Evolutionary conservation across 257 asterid genomes (phyloP), one percentile per base, ranked within the genome.

Genomic region (Asclepias syriaca): DNA sequence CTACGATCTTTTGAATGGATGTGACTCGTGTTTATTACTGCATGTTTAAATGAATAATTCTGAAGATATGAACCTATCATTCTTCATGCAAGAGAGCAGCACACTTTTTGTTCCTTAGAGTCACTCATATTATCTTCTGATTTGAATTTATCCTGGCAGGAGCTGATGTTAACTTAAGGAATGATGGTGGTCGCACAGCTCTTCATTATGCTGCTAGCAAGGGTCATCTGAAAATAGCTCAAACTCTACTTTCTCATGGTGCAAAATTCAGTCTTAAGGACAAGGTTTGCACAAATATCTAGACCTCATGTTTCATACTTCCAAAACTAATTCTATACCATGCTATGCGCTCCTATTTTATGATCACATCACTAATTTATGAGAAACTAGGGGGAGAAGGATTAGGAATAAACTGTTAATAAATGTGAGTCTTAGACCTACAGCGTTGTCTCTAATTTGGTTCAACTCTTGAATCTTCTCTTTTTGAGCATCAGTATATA

Each of bases 131-230:
- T 14, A 37, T 64, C 50, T 64, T 64, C 50, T 37, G 68, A 75
- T 66, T 61, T 66, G 12, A 59, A 45, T 59, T 73, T 65, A 27
- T 73, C 75, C 14, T 83, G 75, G 79, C 91, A 94, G 99, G 95
- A 70, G 97, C 97, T 72, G 92, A 91, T 75, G 88, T 86, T 54
- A 91, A 94, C 70, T 58, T 81, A 74, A 87, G 82, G 81, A 94
- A 89, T 66, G 53, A 82, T 59, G 99, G 99, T 51, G 98, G 97
- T 61, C 95, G 96, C 61, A 87, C 97, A 58, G 96, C 99, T 65
- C 96, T 95, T 72, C 98, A 95, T 81, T 92, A 95, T 80, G 97
- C 98, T 74, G 99, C 99, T 68, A 90, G 99, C 92, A 92, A 95
- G 87, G 99, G 96, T 75, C 82, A 71, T 71, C 71, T 78, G 77